Conservation (phyloP, 2,329 filamentous ascomycete genomes). For the Lasiodiplodia theobromae region DNA sequence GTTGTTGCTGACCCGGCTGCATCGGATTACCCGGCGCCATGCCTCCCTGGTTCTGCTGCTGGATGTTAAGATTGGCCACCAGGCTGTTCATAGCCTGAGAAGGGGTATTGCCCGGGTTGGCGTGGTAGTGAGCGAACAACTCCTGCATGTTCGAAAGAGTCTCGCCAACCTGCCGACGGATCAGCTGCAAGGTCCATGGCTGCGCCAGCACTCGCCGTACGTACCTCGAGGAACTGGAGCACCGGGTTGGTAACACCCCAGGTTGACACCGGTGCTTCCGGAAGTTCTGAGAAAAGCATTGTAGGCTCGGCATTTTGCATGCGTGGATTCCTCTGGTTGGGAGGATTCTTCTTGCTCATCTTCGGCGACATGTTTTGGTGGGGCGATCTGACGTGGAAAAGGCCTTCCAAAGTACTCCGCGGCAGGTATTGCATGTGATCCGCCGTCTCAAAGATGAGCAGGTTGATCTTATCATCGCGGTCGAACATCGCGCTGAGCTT, state of each 20-base stretch:
- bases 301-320: conserved; percentile 49
- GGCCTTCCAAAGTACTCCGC: conserved; percentile 62
- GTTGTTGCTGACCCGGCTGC: conserved; percentile 32
- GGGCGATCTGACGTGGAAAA: conserved; percentile 56
- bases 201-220: conserved; percentile 15
- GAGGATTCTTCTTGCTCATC: conserved; percentile 64
- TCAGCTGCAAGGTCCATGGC: conserved; percentile 35
- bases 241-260: conserved; percentile 65
- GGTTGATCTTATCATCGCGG: conserved; percentile 77
- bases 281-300: conserved; percentile 54
- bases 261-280: conserved; percentile 55
- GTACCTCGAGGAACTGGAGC: conserved; percentile 69
- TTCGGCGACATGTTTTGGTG: conserved; percentile 64
- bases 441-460: conserved; percentile 80
- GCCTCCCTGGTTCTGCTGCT: conserved; percentile 34
- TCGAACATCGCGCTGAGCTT: conserved; percentile 82
- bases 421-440: conserved; percentile 85
- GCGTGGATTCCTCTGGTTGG: conserved; percentile 58
- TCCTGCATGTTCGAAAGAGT: conserved; percentile 70
- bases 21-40: conserved; percentile 24
- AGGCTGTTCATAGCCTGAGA: conserved; percentile 63
- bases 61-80: conserved; percentile 51
- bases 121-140: conserved; percentile 64
- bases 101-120: conserved; percentile 60
- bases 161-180: conserved; percentile 63